Evolutionary conservation across 1,284 basidiomycete species (phyloP), one percentile per base, ranked within the genome.

Genomic region (Laetiporus sulphureus): DNA sequence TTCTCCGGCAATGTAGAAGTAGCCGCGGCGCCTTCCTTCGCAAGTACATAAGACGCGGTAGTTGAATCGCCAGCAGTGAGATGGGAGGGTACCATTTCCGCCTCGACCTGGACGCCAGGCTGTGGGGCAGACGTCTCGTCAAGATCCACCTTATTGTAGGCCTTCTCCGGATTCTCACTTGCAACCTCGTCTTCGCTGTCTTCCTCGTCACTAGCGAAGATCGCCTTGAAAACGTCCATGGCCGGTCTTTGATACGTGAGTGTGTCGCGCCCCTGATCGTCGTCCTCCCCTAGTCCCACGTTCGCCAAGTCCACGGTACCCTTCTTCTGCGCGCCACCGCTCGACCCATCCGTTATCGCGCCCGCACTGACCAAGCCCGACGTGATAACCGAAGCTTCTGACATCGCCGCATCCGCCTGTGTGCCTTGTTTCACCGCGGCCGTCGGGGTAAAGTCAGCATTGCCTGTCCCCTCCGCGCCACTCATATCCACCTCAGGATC

Each of bases 161-260:
- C 40, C 15, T 54, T 48, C 22, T 58, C 52, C 33, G 50, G 47
- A 4, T 43, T 47, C 8, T 38, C 38, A 6, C 48, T 57, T 12
- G 62, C 68, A 2, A 68, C 71, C 3, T 86, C 85, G 1, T 78
- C 78, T 15, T 80, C 84, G 16, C 78, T 80, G 36, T 83, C 83
- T 55, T 91, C 88, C 38, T 89, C 87, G 48, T 93, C 91, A 58
- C 86, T 90, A 5, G 89, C 90, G 59, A 93, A 94, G 47, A 94
- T 93, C 1, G 91, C 91, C 60, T 95, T 95, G 73, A 97, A 98
- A 30, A 98, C 81, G 56, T 94, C 89, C 72, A 92, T 88, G 2
- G 81, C 69, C 1, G 95, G 95, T 33, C 89, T 77, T 48, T 86
- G 72, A 60, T 94, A 94, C 0, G 85, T 91, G 49, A 95, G 67